Evolutionary conservation across 129 eudicot species (phyloP).

Genomic region (Artemisia annua): DNA sequence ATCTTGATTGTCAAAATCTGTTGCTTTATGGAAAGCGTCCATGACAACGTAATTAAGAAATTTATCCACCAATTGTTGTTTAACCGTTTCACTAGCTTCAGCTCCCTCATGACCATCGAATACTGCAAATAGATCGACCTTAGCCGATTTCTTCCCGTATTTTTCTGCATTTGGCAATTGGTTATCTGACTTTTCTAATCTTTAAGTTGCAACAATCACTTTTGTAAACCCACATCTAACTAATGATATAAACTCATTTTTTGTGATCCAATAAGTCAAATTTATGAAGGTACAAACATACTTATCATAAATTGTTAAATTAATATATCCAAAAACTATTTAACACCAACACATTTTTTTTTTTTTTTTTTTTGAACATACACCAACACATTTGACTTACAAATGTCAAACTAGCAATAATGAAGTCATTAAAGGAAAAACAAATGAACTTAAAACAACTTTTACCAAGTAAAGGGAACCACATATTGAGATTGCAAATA

Average conservation of each 20-base stretch:
- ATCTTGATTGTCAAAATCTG: constrained; percentile 21
- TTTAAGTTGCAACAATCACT: not conserved
- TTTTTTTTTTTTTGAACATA: no score
- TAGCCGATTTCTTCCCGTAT: constrained; percentile 32
- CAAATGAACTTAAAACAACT: no score
- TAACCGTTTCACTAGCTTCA: constrained; percentile 73
- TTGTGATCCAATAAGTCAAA: not conserved
- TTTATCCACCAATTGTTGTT: constrained; percentile 41
- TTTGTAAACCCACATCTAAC: not conserved
- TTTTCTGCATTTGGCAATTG: constrained; percentile 24
- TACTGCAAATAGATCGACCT: constrained; percentile 55
- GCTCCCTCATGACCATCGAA: constrained; percentile 83
- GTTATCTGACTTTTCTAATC: not conserved
- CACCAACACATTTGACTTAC: not conserved
- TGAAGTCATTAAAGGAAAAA: not conserved
- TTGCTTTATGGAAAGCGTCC: constrained; percentile 39
- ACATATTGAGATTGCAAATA: constrained; percentile 46
- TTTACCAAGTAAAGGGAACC: constrained; percentile 47
- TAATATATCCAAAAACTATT: not conserved
- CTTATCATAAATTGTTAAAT: no score
- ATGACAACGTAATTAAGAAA: constrained; percentile 41
- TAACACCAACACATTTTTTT: not conserved
- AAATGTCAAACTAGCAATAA: constrained; percentile 2
- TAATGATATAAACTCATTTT: not conserved
- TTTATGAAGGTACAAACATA: not conserved